These are phyloP conservation scores for Calocybe cyanea DNA, from an alignment of 768 basidiomycete genomes.

Conservation along the genomic window DNA sequence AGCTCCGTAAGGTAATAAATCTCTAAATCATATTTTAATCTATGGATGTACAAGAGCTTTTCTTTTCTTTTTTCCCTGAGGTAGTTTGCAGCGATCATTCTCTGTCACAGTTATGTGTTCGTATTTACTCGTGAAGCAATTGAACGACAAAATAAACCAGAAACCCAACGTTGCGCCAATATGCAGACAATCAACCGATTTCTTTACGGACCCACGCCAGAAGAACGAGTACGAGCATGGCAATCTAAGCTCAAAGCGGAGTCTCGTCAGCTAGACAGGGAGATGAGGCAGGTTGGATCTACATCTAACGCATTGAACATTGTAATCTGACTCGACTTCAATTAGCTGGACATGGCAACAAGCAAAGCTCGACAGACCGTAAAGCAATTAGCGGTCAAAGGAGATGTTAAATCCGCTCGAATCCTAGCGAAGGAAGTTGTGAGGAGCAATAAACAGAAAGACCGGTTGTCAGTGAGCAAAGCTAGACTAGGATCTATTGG, in stretches of 20 bases:
- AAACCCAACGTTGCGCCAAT: slow-evolving; percentile 1
- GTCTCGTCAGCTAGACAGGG: slow-evolving; percentile 80
- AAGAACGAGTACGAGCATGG: slow-evolving; percentile 92
- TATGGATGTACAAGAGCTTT: background rate
- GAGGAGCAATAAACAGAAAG: slow-evolving; percentile 90
- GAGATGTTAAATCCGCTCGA: slow-evolving; percentile 88
- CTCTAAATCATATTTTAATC: background rate
- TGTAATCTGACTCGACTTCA: slow-evolving; percentile 15
- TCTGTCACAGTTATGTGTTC: background rate
- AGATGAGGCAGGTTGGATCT: slow-evolving; percentile 86
- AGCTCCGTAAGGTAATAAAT: slow-evolving; percentile 27
- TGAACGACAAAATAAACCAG: background rate
- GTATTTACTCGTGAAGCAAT: background rate
- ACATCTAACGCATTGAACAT: slow-evolving; percentile 9
- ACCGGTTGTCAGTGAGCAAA: slow-evolving; percentile 87
- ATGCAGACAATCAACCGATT: slow-evolving; percentile 93
- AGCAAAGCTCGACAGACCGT: slow-evolving; percentile 76
- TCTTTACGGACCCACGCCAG: slow-evolving; percentile 93
- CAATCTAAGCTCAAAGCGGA: slow-evolving; percentile 82
- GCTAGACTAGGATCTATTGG: slow-evolving; percentile 89
- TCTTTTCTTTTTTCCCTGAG: background rate
- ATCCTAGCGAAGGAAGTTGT: slow-evolving; percentile 95
- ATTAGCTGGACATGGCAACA: slow-evolving; percentile 77
- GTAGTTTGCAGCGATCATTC: background rate
- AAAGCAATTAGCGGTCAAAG: slow-evolving; percentile 87